Base-by-base conservation (phyloP, 2,329 filamentous ascomycete genomes). In the Amesomyces nigricolor region DNA sequence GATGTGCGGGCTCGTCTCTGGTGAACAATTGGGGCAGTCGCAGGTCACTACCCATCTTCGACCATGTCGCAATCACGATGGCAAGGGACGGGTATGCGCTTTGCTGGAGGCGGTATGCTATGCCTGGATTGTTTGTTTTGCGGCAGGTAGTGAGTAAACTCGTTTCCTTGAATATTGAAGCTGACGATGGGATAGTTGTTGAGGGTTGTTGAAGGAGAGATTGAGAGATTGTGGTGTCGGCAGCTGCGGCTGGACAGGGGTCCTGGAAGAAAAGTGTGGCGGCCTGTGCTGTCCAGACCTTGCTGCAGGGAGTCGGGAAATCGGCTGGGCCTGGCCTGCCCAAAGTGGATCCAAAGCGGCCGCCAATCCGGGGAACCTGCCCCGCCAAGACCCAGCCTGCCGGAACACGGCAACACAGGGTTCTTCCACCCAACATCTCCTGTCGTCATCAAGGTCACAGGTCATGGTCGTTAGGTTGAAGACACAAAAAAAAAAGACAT, bases 41-140 rank as follows among this genome's bases (percentile, higher is more conserved):
- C 51, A 50, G 53, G 54, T 48, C 56, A 58, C 59, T 53, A 55
- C 59, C 58, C 62, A 63, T 64, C 46, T 59, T 62, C 47, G 53
- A 59, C 38, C 57, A 59, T 57, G 43, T 51, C 47, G 32, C 30
- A 39, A 32, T 38, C 17, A 52, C 43, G 43, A 29, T 16, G 7
- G 47, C 9, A n/a, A 10, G 26, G 17, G 19, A 17, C 14, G 22
- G 29, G 19, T 19, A 39, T 38, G 49, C 26, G 39, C 16, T 37
- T 44, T 35, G 6, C 4, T 44, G 16, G 26, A 26, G 11, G 2
- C 11, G 17, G 29, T 17, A 26, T n/a, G 22, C 29, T 22, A 26
- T 22, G 17, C 5, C 10, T 44, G 8, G 10, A 26, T 16, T 16
- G 29, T 16, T 43, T 9, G 13, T 19, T 51, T 43, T 43, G 16